These are phyloP conservation scores for Yamadazyma olivae DNA, from an alignment of 805 yeast species.

Conservation along the genomic window DNA sequence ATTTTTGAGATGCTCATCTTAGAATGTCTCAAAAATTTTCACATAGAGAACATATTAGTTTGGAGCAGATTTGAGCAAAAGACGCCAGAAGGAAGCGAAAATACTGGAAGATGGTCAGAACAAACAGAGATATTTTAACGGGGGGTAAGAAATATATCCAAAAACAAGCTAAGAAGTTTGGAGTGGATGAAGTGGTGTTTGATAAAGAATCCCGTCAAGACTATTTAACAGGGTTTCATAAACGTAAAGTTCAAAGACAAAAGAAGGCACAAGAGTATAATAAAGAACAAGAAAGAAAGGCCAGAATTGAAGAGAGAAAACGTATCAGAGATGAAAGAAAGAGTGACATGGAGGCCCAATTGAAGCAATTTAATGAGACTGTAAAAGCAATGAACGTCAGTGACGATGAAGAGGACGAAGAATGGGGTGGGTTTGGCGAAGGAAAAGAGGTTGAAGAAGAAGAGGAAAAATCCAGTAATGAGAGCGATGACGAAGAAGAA, in stretches of 20 bases:
- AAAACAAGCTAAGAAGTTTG: conserved; percentile 59
- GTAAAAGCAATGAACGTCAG: conserved; percentile 24
- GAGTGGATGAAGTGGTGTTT: conserved; percentile 82
- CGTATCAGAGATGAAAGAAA: conserved; percentile 68
- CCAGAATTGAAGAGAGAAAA: conserved; percentile 73
- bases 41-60: not conserved
- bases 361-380: conserved; percentile 54
- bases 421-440: conserved; percentile 42
- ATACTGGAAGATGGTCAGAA: conserved; percentile 15
- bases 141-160: conserved; percentile 80
- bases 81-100: conserved; percentile 2
- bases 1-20: conserved; percentile 9
- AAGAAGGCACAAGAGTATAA: conserved; percentile 77
- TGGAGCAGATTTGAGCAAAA: not conserved
- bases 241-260: conserved; percentile 84
- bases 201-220: conserved; percentile 78
- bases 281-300: conserved; percentile 73
- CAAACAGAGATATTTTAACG: conserved; percentile 82
- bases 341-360: conserved; percentile 59
- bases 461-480: conserved; percentile 12
- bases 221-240: conserved; percentile 92
- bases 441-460: conserved; percentile 15
- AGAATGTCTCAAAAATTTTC: not conserved
- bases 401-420: conserved; percentile 20
- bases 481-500: conserved; percentile 10